These are phyloP conservation scores for Psilocybe sp. DNA, from an alignment of 768 basidiomycete genomes.

Conservation along the genomic window DNA sequence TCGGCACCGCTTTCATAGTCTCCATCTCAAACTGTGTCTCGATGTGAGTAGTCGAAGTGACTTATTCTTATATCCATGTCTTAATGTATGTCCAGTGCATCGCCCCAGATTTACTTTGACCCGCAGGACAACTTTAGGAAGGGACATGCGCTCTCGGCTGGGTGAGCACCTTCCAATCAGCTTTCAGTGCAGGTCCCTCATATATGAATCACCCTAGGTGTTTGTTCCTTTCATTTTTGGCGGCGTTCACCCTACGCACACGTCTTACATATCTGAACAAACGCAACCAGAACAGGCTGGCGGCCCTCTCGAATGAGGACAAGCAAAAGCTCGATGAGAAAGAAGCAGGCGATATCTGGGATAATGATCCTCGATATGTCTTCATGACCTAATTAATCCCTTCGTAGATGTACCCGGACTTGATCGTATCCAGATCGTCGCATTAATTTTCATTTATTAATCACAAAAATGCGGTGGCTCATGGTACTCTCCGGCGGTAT, in stretches of 20 bases:
- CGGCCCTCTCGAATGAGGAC: conserved; percentile 28
- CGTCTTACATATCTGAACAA: conserved; percentile 42
- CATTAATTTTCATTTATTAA: too few species aligned
- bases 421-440: too few species aligned
- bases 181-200: neutral
- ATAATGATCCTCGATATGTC: conserved; percentile 49
- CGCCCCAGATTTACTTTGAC: conserved; percentile 58
- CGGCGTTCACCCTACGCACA: conserved; percentile 42
- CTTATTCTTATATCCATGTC: neutral
- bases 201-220: conserved; percentile 27
- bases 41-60: conserved; percentile 34
- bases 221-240: conserved; percentile 38
- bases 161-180: conserved; percentile 25
- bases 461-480: conserved; percentile 8
- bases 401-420: neutral
- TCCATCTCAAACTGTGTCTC: conserved; percentile 58
- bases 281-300: conserved; percentile 25
- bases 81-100: conserved; percentile 33
- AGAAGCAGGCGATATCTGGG: conserved; percentile 36
- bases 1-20: conserved; percentile 58
- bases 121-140: conserved; percentile 46
- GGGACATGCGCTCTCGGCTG: conserved; percentile 56
- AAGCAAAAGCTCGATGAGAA: conserved; percentile 21
- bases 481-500: conserved; percentile 9
- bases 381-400: conserved; percentile 42